Base-by-base conservation (phyloP, 345 rosid genomes). In the Eucalyptus rudis region DNA sequence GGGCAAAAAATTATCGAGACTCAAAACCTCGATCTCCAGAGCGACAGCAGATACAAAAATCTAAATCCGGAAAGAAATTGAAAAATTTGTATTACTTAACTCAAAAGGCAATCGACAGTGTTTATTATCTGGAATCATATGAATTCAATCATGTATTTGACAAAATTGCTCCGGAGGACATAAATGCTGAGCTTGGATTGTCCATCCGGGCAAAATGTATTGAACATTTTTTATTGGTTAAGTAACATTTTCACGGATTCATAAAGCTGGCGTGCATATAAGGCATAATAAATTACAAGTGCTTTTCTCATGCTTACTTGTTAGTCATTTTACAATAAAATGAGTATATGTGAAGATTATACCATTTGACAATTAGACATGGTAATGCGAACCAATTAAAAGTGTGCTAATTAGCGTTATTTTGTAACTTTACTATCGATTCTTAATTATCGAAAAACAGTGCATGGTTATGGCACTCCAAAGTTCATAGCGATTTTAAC, bases 191-290 rank as follows among this genome's bases (percentile, higher is more conserved):
- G 76, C 76, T 66, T 66, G 40, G 33, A n/a, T 66, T 66, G 76
- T 66, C 40, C 20, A 66, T 66, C 76, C 4, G 1, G 11, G 76
- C 3, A n/a, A 66, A 15, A n/a, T n/a, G 5, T 66, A 2, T 14
- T 14, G 76, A 64, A 2, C 20, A 15, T 58, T 9, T 9, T 4
- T 25, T 58, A 58, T 64, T 14, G 33, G 6, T 64, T 15, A 64
- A 13, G 33, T 64, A n/a, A 64, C 17, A 64, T n/a, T 0, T 4
- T n/a, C 5, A 33, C 3, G 3, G 40, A n/a, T 15, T n/a, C 0
- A 64, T 64, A n/a, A 66, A n/a, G 36, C 10, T n/a, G 20, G 7
- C 20, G 5, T 31, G 3, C 20, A 31, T 66, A 66, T 0, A 4
- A 16, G 29, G 17, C 20, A n/a, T 15, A 66, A n/a, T 4, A 14